Percentiles rank a stretch among this genome's conserved stretches.
phyloP scores from a whole-genome alignment of 371 early-diverging fungal species.

The Synchytrium microbalum region DNA sequence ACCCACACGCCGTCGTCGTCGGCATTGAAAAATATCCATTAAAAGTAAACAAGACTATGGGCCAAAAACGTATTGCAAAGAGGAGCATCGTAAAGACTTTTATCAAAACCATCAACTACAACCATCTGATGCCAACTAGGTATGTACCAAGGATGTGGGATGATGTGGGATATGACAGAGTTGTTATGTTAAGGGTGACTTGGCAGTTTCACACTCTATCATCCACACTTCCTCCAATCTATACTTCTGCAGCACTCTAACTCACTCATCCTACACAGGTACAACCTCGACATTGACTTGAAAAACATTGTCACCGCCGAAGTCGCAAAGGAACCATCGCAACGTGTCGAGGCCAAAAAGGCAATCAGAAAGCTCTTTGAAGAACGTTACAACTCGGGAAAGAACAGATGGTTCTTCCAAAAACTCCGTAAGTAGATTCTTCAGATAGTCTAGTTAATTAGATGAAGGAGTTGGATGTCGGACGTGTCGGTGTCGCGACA shows the following conservation, averaged over 20 bases:
- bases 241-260: not conserved
- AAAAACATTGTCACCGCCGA: conserved; percentile 82
- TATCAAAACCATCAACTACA: conserved; percentile 97
- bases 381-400: conserved; percentile 91
- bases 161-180: not conserved
- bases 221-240: not conserved
- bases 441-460: too few relatives aligned
- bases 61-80: conserved; percentile 88
- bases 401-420: conserved; percentile 99
- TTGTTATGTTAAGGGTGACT: not conserved
- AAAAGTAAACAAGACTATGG: conserved; percentile 92
- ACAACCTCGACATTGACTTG: conserved; percentile 53
- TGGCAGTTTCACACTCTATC: not conserved
- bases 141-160: conserved; percentile 24
- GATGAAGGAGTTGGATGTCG: too few relatives aligned
- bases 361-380: conserved; percentile 89
- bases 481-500: too few relatives aligned
- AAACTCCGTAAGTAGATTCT: too few relatives aligned
- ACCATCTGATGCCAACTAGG: conserved; percentile 98
- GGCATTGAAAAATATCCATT: conserved; percentile 95
- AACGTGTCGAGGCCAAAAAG: conserved; percentile 85
- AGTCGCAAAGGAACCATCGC: conserved; percentile 87
- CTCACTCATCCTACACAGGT: conserved; percentile 18
- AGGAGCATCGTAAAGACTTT: conserved; percentile 96
- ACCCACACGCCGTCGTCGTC: conserved; percentile 94